Percentiles rank a stretch among this genome's conserved stretches.
These are phyloP conservation scores for Verticillium longisporum DNA, from an alignment of 2,329 filamentous ascomycete genomes.

Conservation along the genomic window DNA sequence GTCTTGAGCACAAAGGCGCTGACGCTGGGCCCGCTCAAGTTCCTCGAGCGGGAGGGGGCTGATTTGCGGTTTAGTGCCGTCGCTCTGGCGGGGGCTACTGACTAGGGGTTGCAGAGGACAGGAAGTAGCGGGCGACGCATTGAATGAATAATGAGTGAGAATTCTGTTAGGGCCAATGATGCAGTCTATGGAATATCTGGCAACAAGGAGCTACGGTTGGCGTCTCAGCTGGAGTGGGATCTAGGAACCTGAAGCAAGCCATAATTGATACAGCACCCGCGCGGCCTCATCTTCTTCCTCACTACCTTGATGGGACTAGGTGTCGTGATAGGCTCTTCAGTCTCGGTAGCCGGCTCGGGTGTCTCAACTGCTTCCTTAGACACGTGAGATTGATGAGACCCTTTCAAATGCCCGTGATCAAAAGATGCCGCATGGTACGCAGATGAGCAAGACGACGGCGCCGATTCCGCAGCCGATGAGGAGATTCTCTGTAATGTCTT, in stretches of 20 bases:
- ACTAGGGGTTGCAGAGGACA: conserved; percentile 21
- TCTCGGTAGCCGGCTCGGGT: background rate
- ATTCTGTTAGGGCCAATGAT: background rate
- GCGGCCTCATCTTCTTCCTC: background rate
- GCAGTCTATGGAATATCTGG: background rate
- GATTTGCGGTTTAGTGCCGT: conserved; percentile 55
- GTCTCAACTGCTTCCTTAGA: background rate
- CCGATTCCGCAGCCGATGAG: background rate
- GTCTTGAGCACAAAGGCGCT: conserved; percentile 70
- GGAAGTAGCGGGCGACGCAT: too few species aligned
- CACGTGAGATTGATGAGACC: background rate
- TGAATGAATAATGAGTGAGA: background rate
- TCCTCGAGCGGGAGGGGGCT: conserved; percentile 46
- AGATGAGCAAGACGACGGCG: background rate
- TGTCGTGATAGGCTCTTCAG: background rate
- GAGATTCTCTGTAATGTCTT: background rate
- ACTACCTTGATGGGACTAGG: background rate
- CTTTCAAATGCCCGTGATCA: background rate
- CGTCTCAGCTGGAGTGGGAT: too few species aligned
- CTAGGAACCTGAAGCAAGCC: background rate
- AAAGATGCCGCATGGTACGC: background rate
- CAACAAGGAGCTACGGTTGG: background rate
- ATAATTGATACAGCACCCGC: background rate
- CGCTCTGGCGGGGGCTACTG: conserved; percentile 43
- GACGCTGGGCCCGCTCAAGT: conserved; percentile 56